Conservation (phyloP, 495 filamentous ascomycete genomes). For the Daldinia grandis region DNA sequence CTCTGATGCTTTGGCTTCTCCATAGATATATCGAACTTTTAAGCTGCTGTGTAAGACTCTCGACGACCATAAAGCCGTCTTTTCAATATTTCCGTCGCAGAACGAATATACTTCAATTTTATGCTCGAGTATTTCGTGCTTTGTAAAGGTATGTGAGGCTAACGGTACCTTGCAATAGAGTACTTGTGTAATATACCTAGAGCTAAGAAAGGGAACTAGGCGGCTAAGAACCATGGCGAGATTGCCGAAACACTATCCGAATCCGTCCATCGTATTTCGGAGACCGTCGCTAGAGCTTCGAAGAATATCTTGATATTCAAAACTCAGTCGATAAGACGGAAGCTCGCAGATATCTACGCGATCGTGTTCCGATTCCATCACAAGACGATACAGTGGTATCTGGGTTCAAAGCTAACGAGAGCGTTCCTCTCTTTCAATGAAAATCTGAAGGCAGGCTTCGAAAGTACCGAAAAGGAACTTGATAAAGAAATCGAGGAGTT, state of each 20-base stretch:
- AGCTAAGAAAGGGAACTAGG: neutral
- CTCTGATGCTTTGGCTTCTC: neutral
- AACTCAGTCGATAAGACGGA: slow-evolving; percentile 7
- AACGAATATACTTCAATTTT: slow-evolving; percentile 16
- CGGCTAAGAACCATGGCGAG: slow-evolving; percentile 13
- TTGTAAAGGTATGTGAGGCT: slow-evolving; percentile 7
- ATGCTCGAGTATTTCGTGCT: slow-evolving; percentile 13
- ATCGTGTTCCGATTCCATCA: slow-evolving; percentile 15
- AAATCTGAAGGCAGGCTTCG: slow-evolving; percentile 6
- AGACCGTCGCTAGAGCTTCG: slow-evolving; percentile 13
- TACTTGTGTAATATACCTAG: neutral
- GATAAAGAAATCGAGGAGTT: slow-evolving; percentile 9
- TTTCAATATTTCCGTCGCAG: slow-evolving; percentile 16
- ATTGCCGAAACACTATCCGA: slow-evolving; percentile 11
- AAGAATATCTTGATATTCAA: slow-evolving; percentile 12
- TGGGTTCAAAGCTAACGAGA: slow-evolving; percentile 8
- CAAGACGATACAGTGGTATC: slow-evolving; percentile 13
- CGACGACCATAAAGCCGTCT: slow-evolving; percentile 10
- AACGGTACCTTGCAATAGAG: too few species aligned
- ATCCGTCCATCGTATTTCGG: slow-evolving; percentile 1
- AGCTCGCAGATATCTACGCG: slow-evolving; percentile 10
- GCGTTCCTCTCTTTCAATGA: slow-evolving; percentile 13
- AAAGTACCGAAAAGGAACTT: slow-evolving; percentile 12
- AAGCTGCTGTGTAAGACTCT: slow-evolving; percentile 12
- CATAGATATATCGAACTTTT: slow-evolving; percentile 5